Evolutionary conservation across 805 yeast genomes (phyloP).

Genomic region (Kodamaea neixiangensis): DNA sequence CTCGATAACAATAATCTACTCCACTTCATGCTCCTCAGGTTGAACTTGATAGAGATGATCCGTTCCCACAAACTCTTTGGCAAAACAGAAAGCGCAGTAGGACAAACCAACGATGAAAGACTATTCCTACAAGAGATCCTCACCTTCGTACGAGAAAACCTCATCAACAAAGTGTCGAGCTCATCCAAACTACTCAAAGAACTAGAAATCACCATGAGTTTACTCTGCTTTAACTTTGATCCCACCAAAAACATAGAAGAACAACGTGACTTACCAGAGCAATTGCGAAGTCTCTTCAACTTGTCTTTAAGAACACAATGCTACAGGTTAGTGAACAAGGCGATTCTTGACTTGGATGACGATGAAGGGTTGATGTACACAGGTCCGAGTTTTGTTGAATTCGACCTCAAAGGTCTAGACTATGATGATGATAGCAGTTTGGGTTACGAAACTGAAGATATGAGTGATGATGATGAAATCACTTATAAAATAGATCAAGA

Average conservation of each 20-base stretch:
- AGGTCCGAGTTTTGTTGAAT: conserved; percentile 23
- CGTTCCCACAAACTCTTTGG: conserved; percentile 43
- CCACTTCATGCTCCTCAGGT: conserved; percentile 70
- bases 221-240: conserved; percentile 56
- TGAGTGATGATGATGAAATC: conserved; percentile 6
- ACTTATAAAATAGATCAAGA: conserved; percentile 1
- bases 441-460: conserved; percentile 3
- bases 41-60: conserved; percentile 81
- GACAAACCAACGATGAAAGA: conserved; percentile 30
- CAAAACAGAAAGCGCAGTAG: not conserved
- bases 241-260: conserved; percentile 33
- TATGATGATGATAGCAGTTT: conserved; percentile 9
- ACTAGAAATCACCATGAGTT: conserved; percentile 81
- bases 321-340: conserved; percentile 69
- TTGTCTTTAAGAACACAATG: conserved; percentile 63
- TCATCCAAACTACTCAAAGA: conserved; percentile 64
- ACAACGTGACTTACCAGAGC: conserved; percentile 51
- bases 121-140: conserved; percentile 56
- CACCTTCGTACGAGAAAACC: conserved; percentile 59
- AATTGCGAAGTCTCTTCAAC: conserved; percentile 57
- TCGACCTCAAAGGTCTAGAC: conserved; percentile 15
- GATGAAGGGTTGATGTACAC: conserved; percentile 16
- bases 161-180: conserved; percentile 61
- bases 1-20: conserved; percentile 63
- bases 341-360: conserved; percentile 47